Evolutionary conservation across 148 eudicot species (phyloP).

Genomic region (Spergularia bocconei): DNA sequence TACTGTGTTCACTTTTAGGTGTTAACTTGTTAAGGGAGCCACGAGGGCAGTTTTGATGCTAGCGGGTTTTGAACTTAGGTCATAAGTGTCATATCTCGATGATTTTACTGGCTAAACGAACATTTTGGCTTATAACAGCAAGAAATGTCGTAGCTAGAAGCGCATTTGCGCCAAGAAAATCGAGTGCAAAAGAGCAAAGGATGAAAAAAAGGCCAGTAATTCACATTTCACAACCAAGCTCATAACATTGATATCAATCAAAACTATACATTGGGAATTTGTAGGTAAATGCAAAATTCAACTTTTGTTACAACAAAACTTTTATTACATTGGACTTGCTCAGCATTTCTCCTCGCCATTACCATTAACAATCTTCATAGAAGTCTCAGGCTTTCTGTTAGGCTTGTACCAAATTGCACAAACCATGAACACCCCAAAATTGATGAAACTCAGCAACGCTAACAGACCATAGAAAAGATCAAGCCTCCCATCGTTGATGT

Average conservation of each 20-base stretch:
- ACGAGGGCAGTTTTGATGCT: no score
- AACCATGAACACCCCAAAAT: slow-evolving; percentile 46
- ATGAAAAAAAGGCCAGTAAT: no score
- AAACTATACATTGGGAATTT: slow-evolving; percentile 10
- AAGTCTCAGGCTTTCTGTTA: slow-evolving; percentile 21
- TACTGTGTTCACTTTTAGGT: no score
- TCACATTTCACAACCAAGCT: neutral
- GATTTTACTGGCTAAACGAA: no score
- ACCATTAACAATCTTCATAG: slow-evolving; percentile 21
- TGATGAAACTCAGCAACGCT: slow-evolving; percentile 43
- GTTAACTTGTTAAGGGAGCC: no score
- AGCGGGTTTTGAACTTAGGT: no score
- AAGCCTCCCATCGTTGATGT: slow-evolving; percentile 64
- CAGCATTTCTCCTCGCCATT: slow-evolving; percentile 36
- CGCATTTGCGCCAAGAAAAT: no score
- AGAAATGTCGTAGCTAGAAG: no score
- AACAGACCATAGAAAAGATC: slow-evolving; percentile 62
- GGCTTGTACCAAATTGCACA: slow-evolving; percentile 68
- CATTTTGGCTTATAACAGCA: no score
- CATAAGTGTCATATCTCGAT: no score
- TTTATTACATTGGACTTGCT: neutral
- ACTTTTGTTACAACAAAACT: neutral
- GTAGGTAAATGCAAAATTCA: neutral
- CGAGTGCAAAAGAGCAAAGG: no score
- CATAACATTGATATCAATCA: slow-evolving; percentile 1